Base-by-base conservation (phyloP, 768 basidiomycete genomes). In the Pisolithus marmoratus region DNA sequence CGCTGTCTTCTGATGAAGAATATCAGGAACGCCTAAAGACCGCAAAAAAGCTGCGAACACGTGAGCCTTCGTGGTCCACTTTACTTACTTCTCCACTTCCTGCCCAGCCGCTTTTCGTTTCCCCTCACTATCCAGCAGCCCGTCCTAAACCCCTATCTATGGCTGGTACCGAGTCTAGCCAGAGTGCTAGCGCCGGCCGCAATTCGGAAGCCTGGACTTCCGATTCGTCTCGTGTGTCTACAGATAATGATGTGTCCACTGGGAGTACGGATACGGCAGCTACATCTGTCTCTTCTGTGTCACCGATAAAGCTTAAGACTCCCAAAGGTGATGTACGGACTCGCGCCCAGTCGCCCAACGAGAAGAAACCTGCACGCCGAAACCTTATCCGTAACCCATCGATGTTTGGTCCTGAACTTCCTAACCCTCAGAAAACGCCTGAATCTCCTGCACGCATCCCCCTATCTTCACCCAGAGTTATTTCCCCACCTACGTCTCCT, bases 1-100 rank as follows among this genome's bases (percentile, higher is more conserved):
- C 74, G 38, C 70, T 80, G 22, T 86, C 87, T 12, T 85, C 84
- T 19, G 87, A 90, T 60, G 87, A 89, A 56, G 87, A 89, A 61
- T 86, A 90, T 69, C 83, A 82, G 64, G 59, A 75, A 22, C 78
- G 85, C 36, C 75, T 73, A 38, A 74, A 73, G 55, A 74, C 72
- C 34, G 82, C 74, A 22, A 90, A 89, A 77, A 87, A 84, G 68
- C 69, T 75, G 46, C 75, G 80, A 47, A 70, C 65, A 19, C 54
- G 51, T 56, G 75, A 66, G 51, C 65, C 57, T 26, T 61, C 68
- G 15, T 70, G 66, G 66, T 64, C 63, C 36, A 59, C 54, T 50
- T 53, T 66, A 53, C 60, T 59, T 51, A 58, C 59, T 29, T 50
- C 58, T 43, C 50, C 63, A 40, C 55, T 49, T 41, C 63, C 56